These are phyloP conservation scores for Cytidiella melzeri DNA, from an alignment of 768 basidiomycete genomes.

Conservation along the genomic window DNA sequence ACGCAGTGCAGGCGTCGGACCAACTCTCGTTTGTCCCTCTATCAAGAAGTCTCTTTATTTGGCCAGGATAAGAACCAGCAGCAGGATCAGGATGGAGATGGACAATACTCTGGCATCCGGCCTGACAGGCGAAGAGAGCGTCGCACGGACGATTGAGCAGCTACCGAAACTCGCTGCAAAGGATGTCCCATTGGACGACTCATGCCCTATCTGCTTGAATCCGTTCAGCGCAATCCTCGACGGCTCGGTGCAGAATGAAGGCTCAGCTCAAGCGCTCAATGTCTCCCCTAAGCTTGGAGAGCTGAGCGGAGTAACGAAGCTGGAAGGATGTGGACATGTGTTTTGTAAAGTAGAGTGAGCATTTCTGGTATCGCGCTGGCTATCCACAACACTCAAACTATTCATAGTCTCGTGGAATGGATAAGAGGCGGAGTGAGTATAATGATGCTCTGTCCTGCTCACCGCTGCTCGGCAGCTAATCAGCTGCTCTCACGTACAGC, in stretches of 20 bases:
- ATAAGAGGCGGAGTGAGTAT: constrained; percentile 46
- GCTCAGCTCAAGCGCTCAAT: constrained; percentile 7
- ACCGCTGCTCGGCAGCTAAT: too few relatives aligned
- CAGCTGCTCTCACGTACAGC: constrained; percentile 41
- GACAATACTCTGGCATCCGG: not conserved
- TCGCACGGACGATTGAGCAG: constrained; percentile 33
- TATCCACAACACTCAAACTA: not conserved
- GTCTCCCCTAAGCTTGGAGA: constrained; percentile 18
- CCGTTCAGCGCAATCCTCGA: constrained; percentile 42
- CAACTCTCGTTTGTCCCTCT: too few relatives aligned
- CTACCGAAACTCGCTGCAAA: constrained; percentile 38
- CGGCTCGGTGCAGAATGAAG: constrained; percentile 8
- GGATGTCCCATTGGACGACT: constrained; percentile 41
- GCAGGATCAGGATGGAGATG: not conserved
- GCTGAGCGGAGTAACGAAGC: constrained; percentile 45
- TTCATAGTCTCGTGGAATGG: constrained; percentile 56
- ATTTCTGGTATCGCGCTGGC: constrained; percentile 4
- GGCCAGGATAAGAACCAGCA: not conserved
- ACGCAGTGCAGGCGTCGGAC: too few relatives aligned
- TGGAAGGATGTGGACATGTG: constrained; percentile 55
- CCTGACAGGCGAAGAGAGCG: constrained; percentile 11
- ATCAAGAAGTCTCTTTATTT: not conserved
- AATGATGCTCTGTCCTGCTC: too few relatives aligned
- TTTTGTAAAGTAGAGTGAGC: constrained; percentile 64
- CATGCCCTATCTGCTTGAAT: constrained; percentile 61